Evolutionary conservation across 1,284 basidiomycete genomes (phyloP), one percentile per base, ranked within the genome.

Genomic region (Cystobasidium pallidum): DNA sequence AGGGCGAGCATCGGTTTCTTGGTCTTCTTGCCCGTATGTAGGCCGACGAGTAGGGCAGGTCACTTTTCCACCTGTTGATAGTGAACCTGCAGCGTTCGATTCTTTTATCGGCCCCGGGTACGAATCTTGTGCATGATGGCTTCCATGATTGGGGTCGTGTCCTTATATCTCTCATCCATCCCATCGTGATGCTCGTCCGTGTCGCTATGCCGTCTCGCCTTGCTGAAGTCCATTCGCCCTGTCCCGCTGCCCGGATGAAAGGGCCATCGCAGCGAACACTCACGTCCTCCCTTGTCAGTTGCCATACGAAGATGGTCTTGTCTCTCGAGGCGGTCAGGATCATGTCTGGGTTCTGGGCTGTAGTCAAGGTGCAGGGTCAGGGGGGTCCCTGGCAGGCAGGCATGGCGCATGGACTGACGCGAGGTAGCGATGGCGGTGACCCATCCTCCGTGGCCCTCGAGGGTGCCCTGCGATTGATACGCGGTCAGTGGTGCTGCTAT

Each of bases 241-340:
- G 39, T 2, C 19, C 11, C 21, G 21, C n/a, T n/a, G n/a, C n/a
- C n/a, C n/a, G n/a, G n/a, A n/a, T n/a, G n/a, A n/a, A n/a, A n/a
- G n/a, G n/a, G n/a, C n/a, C n/a, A n/a, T n/a, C n/a, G n/a, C n/a
- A n/a, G n/a, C n/a, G n/a, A n/a, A n/a, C 17, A 61, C 62, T 36
- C 62, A 64, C 62, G 74, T 99, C 95, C 78, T 96, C 93, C 77
- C 96, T 92, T 78, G 94, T 95, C 80, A 99, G 86, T 83, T 94
- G 91, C 96, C 96, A 99, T 82, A 98, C 94, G 81, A 99, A 98
- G 86, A 99, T 92, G 75, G 94, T 97, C 88, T 97, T 98, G 90
- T 99, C 96, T 74, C 79, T 75, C 51, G 78, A 79, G 70, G 79
- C 78, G 72, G 78, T 79, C 64, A 80, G 70, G 77, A 80, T 79